Percentiles rank a stretch among this genome's conserved stretches.
phyloP scores from a whole-genome alignment of 768 basidiomycete species.

The Rhizopogon salebrosus region DNA sequence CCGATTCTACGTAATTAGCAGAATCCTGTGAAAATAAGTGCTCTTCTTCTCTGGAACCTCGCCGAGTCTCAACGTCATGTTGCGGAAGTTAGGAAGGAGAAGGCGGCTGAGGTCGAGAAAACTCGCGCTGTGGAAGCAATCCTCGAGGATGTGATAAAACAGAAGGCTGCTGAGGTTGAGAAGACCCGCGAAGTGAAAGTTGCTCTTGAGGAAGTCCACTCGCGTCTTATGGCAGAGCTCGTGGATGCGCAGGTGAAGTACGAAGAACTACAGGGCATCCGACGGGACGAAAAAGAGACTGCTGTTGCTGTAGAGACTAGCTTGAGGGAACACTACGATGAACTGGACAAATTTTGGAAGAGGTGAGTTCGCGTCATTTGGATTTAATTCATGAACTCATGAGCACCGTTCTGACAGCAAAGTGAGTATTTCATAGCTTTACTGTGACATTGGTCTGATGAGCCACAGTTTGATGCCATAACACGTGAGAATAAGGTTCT shows the following conservation, averaged over 20 bases:
- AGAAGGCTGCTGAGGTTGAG: slow-evolving; percentile 24
- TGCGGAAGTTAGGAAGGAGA: slow-evolving; percentile 7
- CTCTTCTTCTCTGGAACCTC: slow-evolving; percentile 45
- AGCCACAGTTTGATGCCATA: slow-evolving; percentile 16
- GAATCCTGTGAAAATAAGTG: slow-evolving; percentile 44
- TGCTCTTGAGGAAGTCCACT: slow-evolving; percentile 28
- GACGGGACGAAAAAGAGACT: slow-evolving; percentile 46
- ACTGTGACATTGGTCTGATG: slow-evolving; percentile 16
- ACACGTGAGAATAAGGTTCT: slow-evolving; percentile 22
- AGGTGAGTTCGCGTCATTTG: slow-evolving; percentile 21
- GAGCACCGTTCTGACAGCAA: slow-evolving; percentile 25
- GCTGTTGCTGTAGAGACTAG: slow-evolving; percentile 47
- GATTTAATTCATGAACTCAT: slow-evolving; percentile 12
- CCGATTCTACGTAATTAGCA: slow-evolving; percentile 29
- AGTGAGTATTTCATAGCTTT: slow-evolving; percentile 25
- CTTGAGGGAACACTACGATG: slow-evolving; percentile 47
- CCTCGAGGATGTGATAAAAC: slow-evolving; percentile 15
- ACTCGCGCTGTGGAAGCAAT: slow-evolving; percentile 25
- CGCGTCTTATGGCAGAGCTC: slow-evolving; percentile 25
- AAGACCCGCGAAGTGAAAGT: slow-evolving; percentile 25
- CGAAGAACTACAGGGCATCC: slow-evolving; percentile 34
- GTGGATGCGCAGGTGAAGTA: slow-evolving; percentile 36
- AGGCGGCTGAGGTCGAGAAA: slow-evolving; percentile 26
- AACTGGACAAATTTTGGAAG: slow-evolving; percentile 39
- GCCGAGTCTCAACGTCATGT: slow-evolving; percentile 42